phyloP scores from a whole-genome alignment of 1,139 yeast genomes.

The Starmera stellimalicola region DNA sequence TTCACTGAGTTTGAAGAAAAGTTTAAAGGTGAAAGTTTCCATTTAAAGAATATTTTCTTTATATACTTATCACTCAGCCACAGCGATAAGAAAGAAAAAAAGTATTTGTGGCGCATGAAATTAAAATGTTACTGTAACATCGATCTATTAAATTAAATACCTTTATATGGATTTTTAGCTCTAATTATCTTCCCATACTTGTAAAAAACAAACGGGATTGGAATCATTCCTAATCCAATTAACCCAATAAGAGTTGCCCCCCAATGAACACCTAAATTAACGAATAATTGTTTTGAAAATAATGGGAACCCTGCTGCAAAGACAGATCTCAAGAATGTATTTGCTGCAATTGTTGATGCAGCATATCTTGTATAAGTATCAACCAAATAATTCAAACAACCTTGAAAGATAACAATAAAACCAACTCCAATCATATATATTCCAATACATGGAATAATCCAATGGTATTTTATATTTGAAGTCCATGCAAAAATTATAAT shows the following conservation, averaged over 20 bases:
- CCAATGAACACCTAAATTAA: slow-evolving; percentile 43
- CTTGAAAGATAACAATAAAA: slow-evolving; percentile 42
- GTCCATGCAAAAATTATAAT: slow-evolving; percentile 69
- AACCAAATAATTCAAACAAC: slow-evolving; percentile 44
- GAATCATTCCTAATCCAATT: slow-evolving; percentile 41
- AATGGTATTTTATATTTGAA: slow-evolving; percentile 36
- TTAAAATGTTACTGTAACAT: no score
- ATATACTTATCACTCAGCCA: no score
- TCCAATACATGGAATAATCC: slow-evolving; percentile 59
- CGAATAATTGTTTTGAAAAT: slow-evolving; percentile 44
- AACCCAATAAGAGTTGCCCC: slow-evolving; percentile 46
- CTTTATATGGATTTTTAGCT: slow-evolving; percentile 22
- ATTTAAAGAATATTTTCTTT: no score
- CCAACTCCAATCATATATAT: slow-evolving; percentile 54
- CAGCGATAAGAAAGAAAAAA: no score
- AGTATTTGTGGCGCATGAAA: no score
- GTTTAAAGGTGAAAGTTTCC: no score
- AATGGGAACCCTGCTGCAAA: slow-evolving; percentile 66
- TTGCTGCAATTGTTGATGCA: slow-evolving; percentile 71
- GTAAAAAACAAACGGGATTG: slow-evolving; percentile 49
- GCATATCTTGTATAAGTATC: slow-evolving; percentile 47
- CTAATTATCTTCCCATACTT: slow-evolving; percentile 43
- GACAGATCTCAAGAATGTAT: slow-evolving; percentile 52
- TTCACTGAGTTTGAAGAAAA: no score
- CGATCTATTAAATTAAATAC: no score